Evolutionary conservation across 1,284 basidiomycete species (phyloP), one percentile per base, ranked within the genome.

Genomic region (Rhodotorula mucilaginosa): DNA sequence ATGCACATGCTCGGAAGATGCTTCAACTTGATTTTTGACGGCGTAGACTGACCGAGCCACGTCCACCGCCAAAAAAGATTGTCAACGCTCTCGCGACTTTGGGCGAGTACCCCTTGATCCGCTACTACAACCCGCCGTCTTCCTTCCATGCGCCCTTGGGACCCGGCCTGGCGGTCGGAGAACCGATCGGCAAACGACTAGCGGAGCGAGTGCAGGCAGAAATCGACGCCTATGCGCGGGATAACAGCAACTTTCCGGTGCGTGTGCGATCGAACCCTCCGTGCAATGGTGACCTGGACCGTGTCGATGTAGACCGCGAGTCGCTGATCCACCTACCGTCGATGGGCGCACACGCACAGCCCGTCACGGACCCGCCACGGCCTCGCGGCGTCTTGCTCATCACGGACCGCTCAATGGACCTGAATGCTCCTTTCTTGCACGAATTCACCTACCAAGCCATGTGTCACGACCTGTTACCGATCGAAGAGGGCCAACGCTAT

Each of bases 391-490:
- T 93, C 19, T 83, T 99, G 49, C 87, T 99, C 78, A 90, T 99
- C 75, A 96, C 95, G 2, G 97, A 99, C 81, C 88, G 97, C 23
- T 87, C 93, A 4, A 94, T 99, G 90, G 97, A 99, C 82, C 88
- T 89, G 72, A 81, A 90, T 23, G 90, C 93, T 1, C 96, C 97
- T 0, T 87, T 98, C 74, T 81, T 98, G 58, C 97, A 99, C 80
- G 97, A 99, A 79, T 99, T 99, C 80, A 97, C 94, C 54, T 99
- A 99, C 81, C 97, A 99, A 81, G 96, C 97, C 1, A 99, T 99
- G 97, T 90, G 89, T 64, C 94, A 96, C 78, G 97, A 99, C 81
- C 82, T 99, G 46, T 85, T 99, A 2, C 88, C 89, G 26, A 92
- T 99, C 69, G 87, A 92, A 69, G 88, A 94, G 74, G 96, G 94